A percentile compares a stretch with the other conserved stretches of the same genome.
These are phyloP conservation scores for Gossypium bickii DNA, from an alignment of 345 rosid species.

Conservation along the genomic window DNA sequence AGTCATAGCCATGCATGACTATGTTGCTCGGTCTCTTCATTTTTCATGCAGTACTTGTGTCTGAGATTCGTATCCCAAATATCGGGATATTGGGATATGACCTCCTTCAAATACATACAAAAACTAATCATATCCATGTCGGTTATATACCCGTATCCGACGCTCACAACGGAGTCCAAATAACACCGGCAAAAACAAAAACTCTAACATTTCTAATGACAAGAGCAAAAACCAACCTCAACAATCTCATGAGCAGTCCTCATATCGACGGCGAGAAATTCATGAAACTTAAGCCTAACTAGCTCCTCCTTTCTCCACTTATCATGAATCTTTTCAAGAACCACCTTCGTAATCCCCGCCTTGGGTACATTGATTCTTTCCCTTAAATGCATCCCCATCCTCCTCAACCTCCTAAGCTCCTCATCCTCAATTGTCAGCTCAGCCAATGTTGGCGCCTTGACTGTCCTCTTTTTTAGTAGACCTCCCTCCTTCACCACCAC, in stretches of 20 bases:
- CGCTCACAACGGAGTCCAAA: too few relatives aligned
- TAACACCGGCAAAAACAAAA: background rate
- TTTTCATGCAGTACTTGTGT: too few relatives aligned
- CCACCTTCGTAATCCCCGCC: slow-evolving; percentile 80
- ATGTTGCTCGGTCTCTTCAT: too few relatives aligned
- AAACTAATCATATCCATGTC: too few relatives aligned
- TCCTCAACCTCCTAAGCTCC: slow-evolving; percentile 78
- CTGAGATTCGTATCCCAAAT: too few relatives aligned
- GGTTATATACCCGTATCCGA: too few relatives aligned
- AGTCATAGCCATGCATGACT: too few relatives aligned
- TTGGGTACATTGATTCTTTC: slow-evolving; percentile 83
- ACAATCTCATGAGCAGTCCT: slow-evolving; percentile 91
- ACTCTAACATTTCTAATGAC: background rate
- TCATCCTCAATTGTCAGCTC: slow-evolving; percentile 87
- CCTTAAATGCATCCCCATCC: slow-evolving; percentile 65
- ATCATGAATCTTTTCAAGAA: slow-evolving; percentile 85
- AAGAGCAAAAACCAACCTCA: slow-evolving; percentile 54
- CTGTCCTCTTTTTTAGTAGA: slow-evolving; percentile 42
- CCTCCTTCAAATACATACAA: too few relatives aligned
- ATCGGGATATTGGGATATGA: too few relatives aligned
- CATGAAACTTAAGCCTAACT: slow-evolving; percentile 92
- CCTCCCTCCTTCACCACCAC: slow-evolving; percentile 29
- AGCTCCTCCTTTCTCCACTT: slow-evolving; percentile 93
- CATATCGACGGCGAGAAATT: slow-evolving; percentile 85
- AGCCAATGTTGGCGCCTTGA: slow-evolving; percentile 78